These are phyloP conservation scores for Aureobasidium vineae DNA, from an alignment of 2,329 filamentous ascomycete species.

Conservation along the genomic window DNA sequence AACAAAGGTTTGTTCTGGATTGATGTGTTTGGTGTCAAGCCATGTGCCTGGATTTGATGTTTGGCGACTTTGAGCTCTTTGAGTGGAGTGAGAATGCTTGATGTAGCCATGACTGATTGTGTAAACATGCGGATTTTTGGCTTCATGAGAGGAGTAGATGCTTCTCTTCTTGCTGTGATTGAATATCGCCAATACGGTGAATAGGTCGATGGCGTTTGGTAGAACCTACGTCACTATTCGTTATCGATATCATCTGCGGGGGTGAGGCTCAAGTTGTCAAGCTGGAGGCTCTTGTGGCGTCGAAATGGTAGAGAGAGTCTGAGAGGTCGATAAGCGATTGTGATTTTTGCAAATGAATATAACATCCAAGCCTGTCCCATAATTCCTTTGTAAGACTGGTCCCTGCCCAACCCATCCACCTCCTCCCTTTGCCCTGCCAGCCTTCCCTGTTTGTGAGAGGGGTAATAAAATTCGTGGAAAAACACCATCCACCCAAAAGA, in stretches of 20 bases:
- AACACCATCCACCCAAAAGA: constrained; percentile 14
- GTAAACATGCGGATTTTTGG: neutral
- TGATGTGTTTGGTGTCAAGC: constrained; percentile 62
- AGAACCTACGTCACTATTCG: constrained; percentile 5
- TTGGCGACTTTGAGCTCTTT: constrained; percentile 56
- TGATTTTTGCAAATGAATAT: neutral
- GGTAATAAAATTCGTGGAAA: constrained; percentile 6
- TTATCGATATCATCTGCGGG: constrained; percentile 2
- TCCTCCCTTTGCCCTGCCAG: neutral
- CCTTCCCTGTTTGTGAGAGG: neutral
- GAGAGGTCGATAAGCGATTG: neutral
- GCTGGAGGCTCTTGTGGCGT: neutral
- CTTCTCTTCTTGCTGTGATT: neutral
- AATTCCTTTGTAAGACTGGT: neutral
- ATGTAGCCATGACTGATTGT: constrained; percentile 11
- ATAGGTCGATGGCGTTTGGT: neutral
- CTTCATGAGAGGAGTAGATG: neutral
- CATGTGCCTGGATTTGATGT: constrained; percentile 59
- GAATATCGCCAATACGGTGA: neutral
- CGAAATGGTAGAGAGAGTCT: neutral
- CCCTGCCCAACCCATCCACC: neutral
- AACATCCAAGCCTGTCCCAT: neutral
- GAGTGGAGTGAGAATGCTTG: constrained; percentile 44
- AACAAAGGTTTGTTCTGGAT: constrained; percentile 62
- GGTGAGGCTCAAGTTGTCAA: constrained; percentile 11